Percentiles rank a stretch among this genome's conserved stretches.
Evolutionary conservation across 2,329 filamentous ascomycete genomes (phyloP).

Genomic region (Epichloe elymi): DNA sequence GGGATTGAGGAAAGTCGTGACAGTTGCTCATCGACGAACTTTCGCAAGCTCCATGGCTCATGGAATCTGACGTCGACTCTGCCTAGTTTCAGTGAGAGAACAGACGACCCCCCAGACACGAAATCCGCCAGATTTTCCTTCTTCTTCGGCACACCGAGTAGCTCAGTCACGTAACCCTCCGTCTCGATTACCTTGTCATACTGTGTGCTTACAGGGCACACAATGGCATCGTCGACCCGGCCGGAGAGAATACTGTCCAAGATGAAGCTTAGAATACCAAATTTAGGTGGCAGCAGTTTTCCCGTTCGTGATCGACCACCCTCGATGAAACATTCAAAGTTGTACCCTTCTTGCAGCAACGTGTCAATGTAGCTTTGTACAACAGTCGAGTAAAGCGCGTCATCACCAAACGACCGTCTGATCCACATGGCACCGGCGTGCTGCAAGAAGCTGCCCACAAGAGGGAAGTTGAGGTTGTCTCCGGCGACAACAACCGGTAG

Average conservation of each 20-base stretch:
- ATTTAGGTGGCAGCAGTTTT: slow-evolving; percentile 87
- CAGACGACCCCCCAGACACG: slow-evolving; percentile 68
- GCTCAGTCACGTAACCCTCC: slow-evolving; percentile 87
- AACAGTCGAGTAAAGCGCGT: slow-evolving; percentile 79
- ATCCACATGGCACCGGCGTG: slow-evolving; percentile 98
- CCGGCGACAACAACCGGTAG: slow-evolving; percentile 87
- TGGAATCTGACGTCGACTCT: slow-evolving; percentile 93
- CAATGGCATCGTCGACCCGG: slow-evolving; percentile 76
- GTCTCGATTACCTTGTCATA: slow-evolving; percentile 99
- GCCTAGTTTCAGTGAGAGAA: slow-evolving; percentile 77
- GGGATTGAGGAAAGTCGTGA: slow-evolving; percentile 32
- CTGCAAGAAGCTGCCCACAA: slow-evolving; percentile 81
- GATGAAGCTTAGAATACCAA: slow-evolving; percentile 85
- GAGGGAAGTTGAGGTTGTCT: slow-evolving; percentile 89
- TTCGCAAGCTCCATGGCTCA: slow-evolving; percentile 81
- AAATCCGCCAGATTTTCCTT: slow-evolving; percentile 90
- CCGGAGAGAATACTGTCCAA: slow-evolving; percentile 83
- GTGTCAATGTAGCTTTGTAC: slow-evolving; percentile 96
- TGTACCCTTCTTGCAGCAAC: slow-evolving; percentile 76
- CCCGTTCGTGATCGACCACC: slow-evolving; percentile 86
- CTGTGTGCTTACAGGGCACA: slow-evolving; percentile 92
- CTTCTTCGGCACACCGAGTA: slow-evolving; percentile 86
- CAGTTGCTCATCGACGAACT: slow-evolving; percentile 69
- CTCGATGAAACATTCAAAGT: slow-evolving; percentile 96
- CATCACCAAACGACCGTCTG: slow-evolving; percentile 79